phyloP scores from a whole-genome alignment of 73 alveolate species.

The Paramecium tetraurelia region DNA sequence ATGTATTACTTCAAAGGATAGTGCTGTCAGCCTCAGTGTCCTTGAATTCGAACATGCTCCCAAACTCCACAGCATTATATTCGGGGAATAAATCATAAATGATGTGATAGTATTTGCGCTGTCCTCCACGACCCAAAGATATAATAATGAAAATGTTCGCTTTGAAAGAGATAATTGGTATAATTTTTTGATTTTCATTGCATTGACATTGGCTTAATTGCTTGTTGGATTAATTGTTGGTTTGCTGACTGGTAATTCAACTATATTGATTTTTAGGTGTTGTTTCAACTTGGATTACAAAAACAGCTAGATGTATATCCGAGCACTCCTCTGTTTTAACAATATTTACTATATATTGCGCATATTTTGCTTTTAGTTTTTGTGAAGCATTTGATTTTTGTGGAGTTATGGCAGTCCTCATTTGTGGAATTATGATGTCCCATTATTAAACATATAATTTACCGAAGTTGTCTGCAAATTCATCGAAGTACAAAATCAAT shows the following conservation, averaged over 20 bases:
- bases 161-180: neutral
- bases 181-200: neutral
- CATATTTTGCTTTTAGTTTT: conserved; percentile 81
- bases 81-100: conserved; percentile 83
- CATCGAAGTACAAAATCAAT: neutral
- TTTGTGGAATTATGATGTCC: conserved; percentile 91
- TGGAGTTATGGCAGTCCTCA: conserved; percentile 93
- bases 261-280: conserved; percentile 54
- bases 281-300: conserved; percentile 67
- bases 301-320: conserved; percentile 61
- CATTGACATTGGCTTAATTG: neutral
- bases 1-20: conserved; percentile 89
- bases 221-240: neutral
- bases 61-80: conserved; percentile 82
- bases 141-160: neutral
- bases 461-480: conserved; percentile 64
- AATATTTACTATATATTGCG: conserved; percentile 81
- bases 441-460: conserved; percentile 90
- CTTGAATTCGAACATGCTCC: conserved; percentile 85
- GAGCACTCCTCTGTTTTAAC: conserved; percentile 84
- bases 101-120: conserved; percentile 18
- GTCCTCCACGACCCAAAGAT: neutral
- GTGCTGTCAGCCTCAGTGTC: conserved; percentile 87
- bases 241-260: neutral
- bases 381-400: conserved; percentile 89